phyloP scores from a whole-genome alignment of 1,139 yeast species.

The Nakaseomyces sp. region DNA sequence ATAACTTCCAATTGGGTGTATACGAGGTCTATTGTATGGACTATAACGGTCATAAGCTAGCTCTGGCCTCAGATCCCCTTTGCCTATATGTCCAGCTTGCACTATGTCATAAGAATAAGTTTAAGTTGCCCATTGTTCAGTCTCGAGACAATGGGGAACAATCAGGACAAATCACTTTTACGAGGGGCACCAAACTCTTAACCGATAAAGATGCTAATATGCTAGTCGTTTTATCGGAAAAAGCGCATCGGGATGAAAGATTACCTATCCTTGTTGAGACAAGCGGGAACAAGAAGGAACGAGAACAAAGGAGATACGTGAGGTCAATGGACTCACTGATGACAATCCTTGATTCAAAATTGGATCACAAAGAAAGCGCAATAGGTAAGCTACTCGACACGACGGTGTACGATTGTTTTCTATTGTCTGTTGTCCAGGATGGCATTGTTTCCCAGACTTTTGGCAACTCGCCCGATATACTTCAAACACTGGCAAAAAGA shows the following conservation, averaged over 20 bases:
- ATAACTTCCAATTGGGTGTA: constrained; percentile 13
- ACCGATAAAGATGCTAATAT: not conserved
- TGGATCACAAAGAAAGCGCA: not conserved
- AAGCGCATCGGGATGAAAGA: constrained; percentile 10
- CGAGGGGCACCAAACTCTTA: not conserved
- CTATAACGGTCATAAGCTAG: constrained; percentile 7
- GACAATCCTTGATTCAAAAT: not conserved
- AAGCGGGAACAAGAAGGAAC: not conserved
- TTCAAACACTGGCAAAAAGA: constrained; percentile 5
- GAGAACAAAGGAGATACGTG: constrained; percentile 9
- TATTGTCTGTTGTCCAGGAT: not conserved
- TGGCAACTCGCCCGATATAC: constrained; percentile 3
- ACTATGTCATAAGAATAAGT: constrained; percentile 13
- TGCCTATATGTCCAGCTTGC: constrained; percentile 16
- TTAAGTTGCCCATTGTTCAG: constrained; percentile 8
- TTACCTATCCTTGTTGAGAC: constrained; percentile 14
- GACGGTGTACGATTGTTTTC: constrained; percentile 11
- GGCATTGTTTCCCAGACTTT: not conserved
- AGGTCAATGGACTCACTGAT: constrained; percentile 12
- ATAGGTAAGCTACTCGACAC: constrained; percentile 11
- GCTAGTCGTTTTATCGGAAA: constrained; percentile 11
- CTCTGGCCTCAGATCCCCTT: constrained; percentile 16
- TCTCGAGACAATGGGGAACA: not conserved
- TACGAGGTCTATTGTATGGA: constrained; percentile 9
- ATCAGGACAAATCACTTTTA: not conserved